These are phyloP conservation scores for Hyphopichia pseudoburtonii DNA, from an alignment of 1,139 yeast species.

Conservation along the genomic window DNA sequence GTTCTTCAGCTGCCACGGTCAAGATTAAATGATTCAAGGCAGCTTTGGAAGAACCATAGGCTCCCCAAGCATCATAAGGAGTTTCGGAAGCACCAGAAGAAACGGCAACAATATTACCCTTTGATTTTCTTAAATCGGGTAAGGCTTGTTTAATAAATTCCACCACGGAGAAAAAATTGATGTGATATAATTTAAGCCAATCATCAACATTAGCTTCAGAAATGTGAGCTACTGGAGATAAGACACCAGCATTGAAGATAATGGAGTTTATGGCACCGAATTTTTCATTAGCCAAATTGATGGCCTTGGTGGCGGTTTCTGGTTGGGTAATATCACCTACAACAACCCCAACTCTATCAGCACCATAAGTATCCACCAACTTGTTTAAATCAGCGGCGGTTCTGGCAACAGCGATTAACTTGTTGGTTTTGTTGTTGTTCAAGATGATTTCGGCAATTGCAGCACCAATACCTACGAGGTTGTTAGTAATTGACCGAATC, in stretches of 20 bases:
- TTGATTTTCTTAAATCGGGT: conserved; percentile 54
- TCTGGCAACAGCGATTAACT: conserved; percentile 75
- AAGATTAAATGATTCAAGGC: conserved; percentile 75
- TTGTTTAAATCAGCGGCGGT: conserved; percentile 46
- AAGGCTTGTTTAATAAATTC: conserved; percentile 56
- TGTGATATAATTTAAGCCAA: conserved; percentile 69
- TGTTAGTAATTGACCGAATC: conserved; percentile 8
- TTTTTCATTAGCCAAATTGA: conserved; percentile 45
- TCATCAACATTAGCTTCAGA: conserved; percentile 46
- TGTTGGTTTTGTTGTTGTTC: conserved; percentile 31
- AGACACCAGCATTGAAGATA: conserved; percentile 84
- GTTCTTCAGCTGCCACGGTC: conserved; percentile 68
- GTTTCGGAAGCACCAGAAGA: conserved; percentile 81
- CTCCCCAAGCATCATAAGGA: conserved; percentile 75
- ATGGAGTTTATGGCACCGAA: conserved; percentile 69
- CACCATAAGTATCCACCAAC: conserved; percentile 45
- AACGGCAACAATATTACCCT: conserved; percentile 71
- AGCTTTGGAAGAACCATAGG: conserved; percentile 89
- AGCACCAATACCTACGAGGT: conserved; percentile 67
- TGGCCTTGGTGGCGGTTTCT: conserved; percentile 36
- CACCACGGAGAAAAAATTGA: conserved; percentile 79
- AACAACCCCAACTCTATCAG: conserved; percentile 50
- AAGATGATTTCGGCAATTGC: conserved; percentile 62
- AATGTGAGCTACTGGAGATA: conserved; percentile 73
- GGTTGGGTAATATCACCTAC: conserved; percentile 67